A percentile compares a stretch with the other conserved stretches of the same genome.
Conservation (phyloP, 176 grass and related monocot species). For the Musa itinerans region DNA sequence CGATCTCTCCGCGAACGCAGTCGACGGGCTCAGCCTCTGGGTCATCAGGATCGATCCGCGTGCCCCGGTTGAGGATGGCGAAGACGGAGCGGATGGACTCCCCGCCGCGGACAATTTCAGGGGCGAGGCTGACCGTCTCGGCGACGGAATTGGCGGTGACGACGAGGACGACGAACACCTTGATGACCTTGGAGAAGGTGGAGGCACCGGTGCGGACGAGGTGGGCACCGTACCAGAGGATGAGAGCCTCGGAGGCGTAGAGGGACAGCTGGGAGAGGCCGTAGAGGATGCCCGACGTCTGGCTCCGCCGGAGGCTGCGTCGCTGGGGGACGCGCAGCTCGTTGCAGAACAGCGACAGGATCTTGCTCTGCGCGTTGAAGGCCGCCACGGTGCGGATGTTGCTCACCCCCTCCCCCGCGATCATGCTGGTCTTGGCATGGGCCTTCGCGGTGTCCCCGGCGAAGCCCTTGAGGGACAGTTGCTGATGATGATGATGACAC, state of each 20-base stretch:
- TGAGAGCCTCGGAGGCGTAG: constrained; percentile 71
- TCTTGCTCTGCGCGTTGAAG: constrained; percentile 89
- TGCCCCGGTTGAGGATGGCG: constrained; percentile 51
- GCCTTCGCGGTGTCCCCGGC: constrained; percentile 76
- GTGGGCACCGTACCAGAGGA: constrained; percentile 79
- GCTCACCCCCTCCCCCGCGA: constrained; percentile 74
- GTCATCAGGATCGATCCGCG: constrained; percentile 58
- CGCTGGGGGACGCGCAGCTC: constrained; percentile 60
- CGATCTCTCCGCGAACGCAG: constrained; percentile 55
- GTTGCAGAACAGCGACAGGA: constrained; percentile 63
- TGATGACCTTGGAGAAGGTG: constrained; percentile 92
- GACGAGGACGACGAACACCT: constrained; percentile 90
- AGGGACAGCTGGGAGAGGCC: constrained; percentile 63
- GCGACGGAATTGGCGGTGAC: constrained; percentile 88
- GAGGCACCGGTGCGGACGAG: constrained; percentile 55
- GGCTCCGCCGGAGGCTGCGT: constrained; percentile 69
- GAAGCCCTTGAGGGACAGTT: constrained; percentile 79
- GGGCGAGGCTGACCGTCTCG: constrained; percentile 74
- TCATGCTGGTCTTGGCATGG: constrained; percentile 88
- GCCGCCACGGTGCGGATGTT: constrained; percentile 87
- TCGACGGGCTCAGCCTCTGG: constrained; percentile 51
- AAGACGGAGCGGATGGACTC: constrained; percentile 83
- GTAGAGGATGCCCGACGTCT: constrained; percentile 53
- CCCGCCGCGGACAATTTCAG: constrained; percentile 81
- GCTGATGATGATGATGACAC: constrained; percentile 25